Evolutionary conservation across 495 filamentous ascomycete genomes (phyloP).

Genomic region (Aspergillus campestris): DNA sequence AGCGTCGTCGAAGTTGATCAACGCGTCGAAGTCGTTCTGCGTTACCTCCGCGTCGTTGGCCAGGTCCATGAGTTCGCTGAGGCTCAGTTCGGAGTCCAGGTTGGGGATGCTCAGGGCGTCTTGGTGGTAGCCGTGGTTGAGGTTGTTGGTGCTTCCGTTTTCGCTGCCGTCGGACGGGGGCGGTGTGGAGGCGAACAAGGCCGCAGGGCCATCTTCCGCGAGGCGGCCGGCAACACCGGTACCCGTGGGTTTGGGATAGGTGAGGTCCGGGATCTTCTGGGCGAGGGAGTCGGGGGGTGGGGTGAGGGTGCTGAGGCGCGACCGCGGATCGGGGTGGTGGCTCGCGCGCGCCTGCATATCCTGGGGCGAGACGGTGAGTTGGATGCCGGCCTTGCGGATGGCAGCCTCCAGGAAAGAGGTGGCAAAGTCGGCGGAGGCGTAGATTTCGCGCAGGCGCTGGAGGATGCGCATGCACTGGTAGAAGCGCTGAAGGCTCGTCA

Average conservation of each 20-base stretch:
- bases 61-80: constrained; percentile 39
- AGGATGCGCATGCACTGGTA: constrained; percentile 81
- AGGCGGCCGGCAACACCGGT: constrained; percentile 9
- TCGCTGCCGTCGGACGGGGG: constrained; percentile 39
- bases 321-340: constrained; percentile 14
- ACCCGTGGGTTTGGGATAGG: constrained; percentile 26
- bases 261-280: constrained; percentile 36
- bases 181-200: constrained; percentile 32
- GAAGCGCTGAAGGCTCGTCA: constrained; percentile 65
- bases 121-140: constrained; percentile 26
- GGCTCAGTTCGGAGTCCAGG: constrained; percentile 29
- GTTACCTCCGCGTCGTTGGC: constrained; percentile 43
- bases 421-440: constrained; percentile 80
- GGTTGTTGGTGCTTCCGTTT: constrained; percentile 36
- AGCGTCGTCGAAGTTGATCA: constrained; percentile 42
- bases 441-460: constrained; percentile 69
- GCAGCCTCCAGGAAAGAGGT: constrained; percentile 79
- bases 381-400: constrained; percentile 69
- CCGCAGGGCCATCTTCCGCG: constrained; percentile 10
- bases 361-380: constrained; percentile 34
- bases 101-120: constrained; percentile 30
- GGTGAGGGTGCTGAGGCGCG: constrained; percentile 28
- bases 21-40: constrained; percentile 41
- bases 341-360: constrained; percentile 24
- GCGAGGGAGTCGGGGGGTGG: constrained; percentile 39